Evolutionary conservation across 164 flowering plant species (phyloP), one percentile per base, ranked within the genome.

Genomic region (Umbilicus rupestris): DNA sequence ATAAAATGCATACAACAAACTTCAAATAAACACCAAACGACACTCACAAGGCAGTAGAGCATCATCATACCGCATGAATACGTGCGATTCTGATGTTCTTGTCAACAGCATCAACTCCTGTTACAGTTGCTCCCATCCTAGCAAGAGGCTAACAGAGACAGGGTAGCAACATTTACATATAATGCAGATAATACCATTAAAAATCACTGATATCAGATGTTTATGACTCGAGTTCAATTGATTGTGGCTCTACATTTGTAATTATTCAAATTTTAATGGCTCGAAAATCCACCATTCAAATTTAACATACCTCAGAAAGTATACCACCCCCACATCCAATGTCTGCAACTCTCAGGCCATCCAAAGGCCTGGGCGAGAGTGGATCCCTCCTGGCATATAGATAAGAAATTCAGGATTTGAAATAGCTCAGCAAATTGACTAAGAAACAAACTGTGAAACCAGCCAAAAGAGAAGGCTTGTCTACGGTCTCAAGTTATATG

Each of bases 241-340:
- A 41, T 41, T 41, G 44, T 41, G 7, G 44, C 44, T 41, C 44
- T 12, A n/a, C n/a, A n/a, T n/a, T n/a, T n/a, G n/a, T n/a, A n/a
- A 52, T 20, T 22, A 3, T 9, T 6, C 29, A 52, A 22, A 22
- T 22, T 24, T 9, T 22, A 3, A 52, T 7, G 1, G 58, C 2
- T 28, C 7, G 19, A 55, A 28, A 28, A 11, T 55, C 12, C 17
- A 52, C n/a, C 24, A 29, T 39, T 42, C 5, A 31, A 35, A 59
- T 31, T 10, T 58, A 26, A 58, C 26, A 62, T 80, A 90, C 98
- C 96, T 94, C 98, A 11, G 98, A 90, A 57, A 94, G 82, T 69
- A 94, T 85, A 66, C 98, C 98, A 71, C 98, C 97, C 60, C 98
- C 98, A 81, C 98, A 94, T 68, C 98, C 98, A 69, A 94, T 90